These are phyloP conservation scores for Manihot esculenta DNA, from an alignment of 441 rosid species.

Conservation along the genomic window DNA sequence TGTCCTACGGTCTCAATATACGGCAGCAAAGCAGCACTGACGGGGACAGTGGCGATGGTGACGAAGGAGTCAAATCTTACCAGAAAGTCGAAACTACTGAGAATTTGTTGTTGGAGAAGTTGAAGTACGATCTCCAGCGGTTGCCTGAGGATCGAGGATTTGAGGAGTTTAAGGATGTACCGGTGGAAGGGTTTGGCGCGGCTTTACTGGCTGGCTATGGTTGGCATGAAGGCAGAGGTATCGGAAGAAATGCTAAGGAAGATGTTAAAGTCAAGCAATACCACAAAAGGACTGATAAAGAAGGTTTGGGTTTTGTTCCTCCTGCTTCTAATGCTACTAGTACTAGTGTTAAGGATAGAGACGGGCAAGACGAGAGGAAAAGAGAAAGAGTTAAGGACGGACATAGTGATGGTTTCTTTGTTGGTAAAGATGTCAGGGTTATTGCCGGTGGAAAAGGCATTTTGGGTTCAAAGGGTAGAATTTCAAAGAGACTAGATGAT, in stretches of 20 bases:
- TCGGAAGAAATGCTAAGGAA: constrained; percentile 66
- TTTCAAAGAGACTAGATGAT: constrained; percentile 34
- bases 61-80: constrained; percentile 6
- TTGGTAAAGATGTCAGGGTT: constrained; percentile 66
- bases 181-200: constrained; percentile 75
- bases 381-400: not conserved
- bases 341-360: constrained; percentile 10
- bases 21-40: constrained; percentile 24
- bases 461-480: constrained; percentile 55
- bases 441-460: constrained; percentile 42
- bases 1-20: constrained; percentile 64
- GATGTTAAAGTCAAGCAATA: constrained; percentile 57
- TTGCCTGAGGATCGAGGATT: constrained; percentile 68
- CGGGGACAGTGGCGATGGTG: constrained; percentile 1
- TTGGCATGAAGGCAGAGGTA: constrained; percentile 76
- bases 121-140: constrained; percentile 47
- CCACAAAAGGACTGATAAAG: constrained; percentile 41
- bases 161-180: constrained; percentile 59
- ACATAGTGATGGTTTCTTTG: constrained; percentile 32
- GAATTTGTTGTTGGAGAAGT: constrained; percentile 40
- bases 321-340: constrained; percentile 2
- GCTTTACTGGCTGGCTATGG: constrained; percentile 82
- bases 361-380: constrained; percentile 18
- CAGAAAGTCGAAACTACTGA: constrained; percentile 28
- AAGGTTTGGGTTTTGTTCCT: constrained; percentile 60